Evolutionary conservation across 2,329 filamentous ascomycete species (phyloP).

Genomic region (Leptographium flavum): DNA sequence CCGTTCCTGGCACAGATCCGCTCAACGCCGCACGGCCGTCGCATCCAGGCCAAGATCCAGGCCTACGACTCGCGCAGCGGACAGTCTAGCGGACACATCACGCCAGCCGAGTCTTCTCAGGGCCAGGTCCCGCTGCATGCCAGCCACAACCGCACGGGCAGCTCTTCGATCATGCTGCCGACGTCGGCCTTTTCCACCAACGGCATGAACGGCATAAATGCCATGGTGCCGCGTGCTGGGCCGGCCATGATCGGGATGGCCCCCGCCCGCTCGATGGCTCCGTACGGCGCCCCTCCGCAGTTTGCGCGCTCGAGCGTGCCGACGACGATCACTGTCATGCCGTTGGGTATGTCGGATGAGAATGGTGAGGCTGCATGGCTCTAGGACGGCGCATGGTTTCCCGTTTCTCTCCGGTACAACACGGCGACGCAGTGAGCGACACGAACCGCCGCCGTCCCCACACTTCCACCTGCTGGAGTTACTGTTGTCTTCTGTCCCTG

Average conservation of each 20-base stretch:
- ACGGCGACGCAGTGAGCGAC: neutral
- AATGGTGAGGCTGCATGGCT: constrained; percentile 16
- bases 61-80: constrained; percentile 35
- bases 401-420: constrained; percentile 4
- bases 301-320: constrained; percentile 7
- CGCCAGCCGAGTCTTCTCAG: constrained; percentile 36
- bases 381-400: constrained; percentile 10
- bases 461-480: neutral
- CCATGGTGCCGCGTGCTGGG: constrained; percentile 13
- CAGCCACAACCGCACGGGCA: constrained; percentile 26
- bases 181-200: constrained; percentile 17
- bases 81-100: constrained; percentile 30
- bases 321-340: constrained; percentile 1
- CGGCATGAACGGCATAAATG: constrained; percentile 18
- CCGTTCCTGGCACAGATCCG: constrained; percentile 75
- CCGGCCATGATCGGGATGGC: neutral
- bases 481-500: constrained; percentile 5
- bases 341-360: constrained; percentile 10
- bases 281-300: constrained; percentile 10
- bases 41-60: constrained; percentile 79
- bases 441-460: too few species aligned
- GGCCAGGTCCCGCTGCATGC: constrained; percentile 37
- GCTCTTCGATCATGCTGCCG: constrained; percentile 21
- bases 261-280: constrained; percentile 3
- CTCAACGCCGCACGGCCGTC: constrained; percentile 84